Conservation (phyloP, 1,139 yeast genomes). For the Nakaseomyces glabratus region DNA sequence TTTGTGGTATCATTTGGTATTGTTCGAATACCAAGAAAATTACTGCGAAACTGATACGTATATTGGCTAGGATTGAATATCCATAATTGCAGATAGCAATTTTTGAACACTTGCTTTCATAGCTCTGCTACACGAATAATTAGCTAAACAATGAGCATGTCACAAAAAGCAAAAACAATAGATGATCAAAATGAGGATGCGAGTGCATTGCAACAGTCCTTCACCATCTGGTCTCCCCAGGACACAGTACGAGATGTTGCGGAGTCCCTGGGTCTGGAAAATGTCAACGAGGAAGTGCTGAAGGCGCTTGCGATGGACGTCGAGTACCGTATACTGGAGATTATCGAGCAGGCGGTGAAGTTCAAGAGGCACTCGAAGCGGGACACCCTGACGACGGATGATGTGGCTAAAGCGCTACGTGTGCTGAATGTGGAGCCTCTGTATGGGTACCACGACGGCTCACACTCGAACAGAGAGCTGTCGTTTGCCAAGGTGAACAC, state of each 20-base stretch:
- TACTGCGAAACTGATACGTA: too few species aligned
- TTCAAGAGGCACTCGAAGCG: conserved; percentile 93
- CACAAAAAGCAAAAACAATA: too few species aligned
- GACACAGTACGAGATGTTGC: conserved; percentile 97
- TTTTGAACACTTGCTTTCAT: too few species aligned
- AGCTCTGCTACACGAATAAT: too few species aligned
- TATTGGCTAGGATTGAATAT: too few species aligned
- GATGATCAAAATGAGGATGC: too few species aligned
- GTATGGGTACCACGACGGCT: conserved; percentile 51
- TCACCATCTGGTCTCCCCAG: conserved; percentile 94
- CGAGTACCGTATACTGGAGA: conserved; percentile 92
- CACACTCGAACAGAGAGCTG: conserved; percentile 28
- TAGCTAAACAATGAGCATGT: too few species aligned
- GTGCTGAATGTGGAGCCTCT: conserved; percentile 85
- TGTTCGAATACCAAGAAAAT: too few species aligned
- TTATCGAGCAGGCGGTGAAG: conserved; percentile 88
- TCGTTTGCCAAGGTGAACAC: conserved; percentile 33
- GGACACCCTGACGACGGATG: conserved; percentile 69
- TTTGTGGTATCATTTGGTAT: too few species aligned
- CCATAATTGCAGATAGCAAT: too few species aligned
- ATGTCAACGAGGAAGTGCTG: conserved; percentile 83
- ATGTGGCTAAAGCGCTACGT: conserved; percentile 70
- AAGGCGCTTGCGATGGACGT: conserved; percentile 97
- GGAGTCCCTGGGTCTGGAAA: conserved; percentile 72
- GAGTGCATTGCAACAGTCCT: conserved; percentile 45